Base-by-base conservation (phyloP, 2,329 filamentous ascomycete species). In the Stemphylium lycopersici region DNA sequence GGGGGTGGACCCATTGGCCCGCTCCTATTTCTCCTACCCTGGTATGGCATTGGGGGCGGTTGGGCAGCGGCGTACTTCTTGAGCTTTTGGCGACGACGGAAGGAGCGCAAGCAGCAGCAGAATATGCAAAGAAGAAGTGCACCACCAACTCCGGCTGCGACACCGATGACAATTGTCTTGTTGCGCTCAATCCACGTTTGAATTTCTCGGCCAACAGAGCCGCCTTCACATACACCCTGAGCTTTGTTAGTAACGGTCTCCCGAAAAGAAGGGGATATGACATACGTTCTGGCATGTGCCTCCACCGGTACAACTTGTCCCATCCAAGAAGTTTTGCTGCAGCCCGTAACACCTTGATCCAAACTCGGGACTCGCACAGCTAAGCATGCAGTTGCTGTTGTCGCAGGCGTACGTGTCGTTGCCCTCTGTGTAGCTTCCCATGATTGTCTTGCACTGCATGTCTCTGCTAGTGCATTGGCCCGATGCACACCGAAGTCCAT, bases 381-480 rank as follows among this genome's bases (percentile, higher is more conserved):
- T 87, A 45, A 98, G 79, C 59, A 84, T 81, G 76, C 95, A 99
- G 44, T 86, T 87, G 32, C 83, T 82, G 48, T 79, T 80, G 61
- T 88, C 86, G 76, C 95, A 99, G 8, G 93, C 88, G 66, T 86
- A 87, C 2, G 91, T 96, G 67, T 91, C 85, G 77, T 92, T 93
- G 71, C 83, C 84, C 52, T 84, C 82, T 0, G 87, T 88, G 57
- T 89, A 84, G 24, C 84, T 85, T 32, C 91, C 92, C 82, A 96
- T 90, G 42, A 96, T 82, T 10, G 87, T 89, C 74, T 88, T 87
- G 79, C 95, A 99, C 78, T 99, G 95, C 69, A 88, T 83, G 74
- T 97, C 87, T 59, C 95, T 88, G 48, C 90, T 95, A 3, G 95
- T 99, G 76, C 95, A 99, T 76, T 98, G 93, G 11, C 95, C 95